A percentile compares a stretch with the other conserved stretches of the same genome.
These are phyloP conservation scores for Rhododendron griersonianum DNA, from an alignment of 148 eudicot species.

Conservation along the genomic window DNA sequence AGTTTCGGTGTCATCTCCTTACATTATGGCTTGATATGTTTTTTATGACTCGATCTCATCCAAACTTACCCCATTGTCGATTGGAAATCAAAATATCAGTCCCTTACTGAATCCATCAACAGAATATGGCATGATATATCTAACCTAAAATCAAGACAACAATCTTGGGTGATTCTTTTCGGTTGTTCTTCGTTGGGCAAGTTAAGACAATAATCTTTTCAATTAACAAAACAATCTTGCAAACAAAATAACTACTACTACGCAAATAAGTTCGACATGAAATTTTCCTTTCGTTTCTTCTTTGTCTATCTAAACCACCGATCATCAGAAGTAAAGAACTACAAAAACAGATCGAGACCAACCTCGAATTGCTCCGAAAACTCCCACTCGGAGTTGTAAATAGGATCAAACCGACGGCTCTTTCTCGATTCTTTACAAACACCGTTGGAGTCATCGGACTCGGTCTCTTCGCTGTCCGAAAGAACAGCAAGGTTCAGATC, in stretches of 20 bases:
- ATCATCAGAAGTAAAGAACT: not conserved
- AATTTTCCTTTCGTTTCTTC: not conserved
- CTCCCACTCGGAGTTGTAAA: not conserved
- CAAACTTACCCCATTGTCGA: not conserved
- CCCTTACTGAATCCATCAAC: not conserved
- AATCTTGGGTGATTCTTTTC: not conserved
- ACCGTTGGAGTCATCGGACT: not conserved
- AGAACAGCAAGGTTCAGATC: not conserved
- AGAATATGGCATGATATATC: not conserved
- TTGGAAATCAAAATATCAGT: not conserved
- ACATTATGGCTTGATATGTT: not conserved
- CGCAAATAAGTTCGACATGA: not conserved
- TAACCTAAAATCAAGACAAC: not conserved
- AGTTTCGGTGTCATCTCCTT: not conserved
- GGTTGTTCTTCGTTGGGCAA: not conserved
- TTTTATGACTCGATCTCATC: not conserved
- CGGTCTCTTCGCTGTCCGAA: not conserved
- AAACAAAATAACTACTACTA: not conserved
- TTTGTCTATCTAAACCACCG: not conserved
- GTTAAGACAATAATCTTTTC: not conserved
- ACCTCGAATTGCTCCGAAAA: not conserved
- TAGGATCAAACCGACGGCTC: not conserved
- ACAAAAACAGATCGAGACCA: not conserved
- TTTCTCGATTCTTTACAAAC: not conserved
- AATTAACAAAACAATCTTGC: not conserved